phyloP scores from a whole-genome alignment of 1,284 basidiomycete species.

The Schizopora paradoxa region DNA sequence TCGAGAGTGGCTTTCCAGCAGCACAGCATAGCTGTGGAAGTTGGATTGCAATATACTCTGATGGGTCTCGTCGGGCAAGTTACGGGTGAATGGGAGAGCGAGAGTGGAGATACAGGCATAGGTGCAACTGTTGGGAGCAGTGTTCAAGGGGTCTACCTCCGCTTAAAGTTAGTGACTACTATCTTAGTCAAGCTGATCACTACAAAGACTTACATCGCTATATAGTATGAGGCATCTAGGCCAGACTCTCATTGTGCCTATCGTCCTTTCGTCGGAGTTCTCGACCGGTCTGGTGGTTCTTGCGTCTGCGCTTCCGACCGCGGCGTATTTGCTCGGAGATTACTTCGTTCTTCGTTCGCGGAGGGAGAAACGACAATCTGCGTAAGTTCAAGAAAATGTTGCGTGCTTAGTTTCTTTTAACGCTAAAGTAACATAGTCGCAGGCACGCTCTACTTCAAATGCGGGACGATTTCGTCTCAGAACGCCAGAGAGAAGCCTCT shows the following conservation, averaged over 20 bases:
- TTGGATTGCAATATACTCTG: conserved; percentile 6
- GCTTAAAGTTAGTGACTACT: conserved; percentile 31
- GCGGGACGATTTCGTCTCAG: conserved; percentile 54
- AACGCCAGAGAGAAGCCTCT: conserved; percentile 50
- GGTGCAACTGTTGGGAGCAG: conserved; percentile 29
- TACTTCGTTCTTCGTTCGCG: conserved; percentile 31
- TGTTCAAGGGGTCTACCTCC: conserved; percentile 29
- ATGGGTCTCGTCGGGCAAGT: conserved; percentile 2
- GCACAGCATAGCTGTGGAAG: conserved; percentile 2
- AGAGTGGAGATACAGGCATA: conserved; percentile 23
- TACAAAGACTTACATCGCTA: conserved; percentile 4
- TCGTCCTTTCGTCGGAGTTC: conserved; percentile 30
- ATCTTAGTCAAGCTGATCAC: conserved; percentile 14
- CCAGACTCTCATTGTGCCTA: conserved; percentile 31
- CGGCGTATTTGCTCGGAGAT: conserved; percentile 30
- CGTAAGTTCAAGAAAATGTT: conserved; percentile 29
- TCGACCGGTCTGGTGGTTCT: conserved; percentile 28
- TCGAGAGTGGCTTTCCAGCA: neutral
- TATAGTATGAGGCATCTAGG: conserved; percentile 31
- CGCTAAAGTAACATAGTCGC: no score
- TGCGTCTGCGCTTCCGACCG: conserved; percentile 30
- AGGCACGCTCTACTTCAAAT: conserved; percentile 44
- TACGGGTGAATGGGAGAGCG: conserved; percentile 23
- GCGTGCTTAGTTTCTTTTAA: conserved; percentile 24
- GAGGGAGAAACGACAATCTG: conserved; percentile 26